These are phyloP conservation scores for Hericium alpestre DNA, from an alignment of 768 basidiomycete genomes.

Conservation along the genomic window DNA sequence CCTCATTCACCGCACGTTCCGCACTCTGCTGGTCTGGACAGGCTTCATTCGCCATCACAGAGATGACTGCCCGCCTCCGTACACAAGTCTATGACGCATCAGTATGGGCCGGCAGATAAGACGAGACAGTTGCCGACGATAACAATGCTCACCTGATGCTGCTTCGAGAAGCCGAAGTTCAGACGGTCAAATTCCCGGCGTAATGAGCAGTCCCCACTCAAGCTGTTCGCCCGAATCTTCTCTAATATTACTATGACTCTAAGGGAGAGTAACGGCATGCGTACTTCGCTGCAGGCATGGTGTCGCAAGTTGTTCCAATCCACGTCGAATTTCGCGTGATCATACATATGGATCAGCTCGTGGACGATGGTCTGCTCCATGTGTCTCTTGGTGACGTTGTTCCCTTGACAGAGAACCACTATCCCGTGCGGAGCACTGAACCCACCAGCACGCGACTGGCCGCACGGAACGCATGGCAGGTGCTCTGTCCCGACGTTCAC, in stretches of 20 bases:
- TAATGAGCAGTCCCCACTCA: constrained; percentile 89
- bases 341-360: constrained; percentile 91
- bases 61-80: constrained; percentile 73
- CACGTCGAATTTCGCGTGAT: constrained; percentile 89
- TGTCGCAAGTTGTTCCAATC: constrained; percentile 86
- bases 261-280: constrained; percentile 15
- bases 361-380: constrained; percentile 92
- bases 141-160: constrained; percentile 68
- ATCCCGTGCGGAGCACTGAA: constrained; percentile 71
- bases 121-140: neutral
- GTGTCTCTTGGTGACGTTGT: constrained; percentile 70
- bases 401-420: constrained; percentile 77
- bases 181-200: constrained; percentile 73
- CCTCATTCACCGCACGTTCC: constrained; percentile 87
- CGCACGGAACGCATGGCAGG: constrained; percentile 80
- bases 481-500: constrained; percentile 62
- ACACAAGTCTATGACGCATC: constrained; percentile 62
- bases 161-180: constrained; percentile 74
- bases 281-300: constrained; percentile 94
- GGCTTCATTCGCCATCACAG: constrained; percentile 69
- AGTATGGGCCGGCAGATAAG: constrained; percentile 7
- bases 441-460: constrained; percentile 62
- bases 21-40: constrained; percentile 72
- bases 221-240: constrained; percentile 89
- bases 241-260: neutral